phyloP scores from a whole-genome alignment of 352 stramenopile genomes.

The Peronosclerospora sorghi region DNA sequence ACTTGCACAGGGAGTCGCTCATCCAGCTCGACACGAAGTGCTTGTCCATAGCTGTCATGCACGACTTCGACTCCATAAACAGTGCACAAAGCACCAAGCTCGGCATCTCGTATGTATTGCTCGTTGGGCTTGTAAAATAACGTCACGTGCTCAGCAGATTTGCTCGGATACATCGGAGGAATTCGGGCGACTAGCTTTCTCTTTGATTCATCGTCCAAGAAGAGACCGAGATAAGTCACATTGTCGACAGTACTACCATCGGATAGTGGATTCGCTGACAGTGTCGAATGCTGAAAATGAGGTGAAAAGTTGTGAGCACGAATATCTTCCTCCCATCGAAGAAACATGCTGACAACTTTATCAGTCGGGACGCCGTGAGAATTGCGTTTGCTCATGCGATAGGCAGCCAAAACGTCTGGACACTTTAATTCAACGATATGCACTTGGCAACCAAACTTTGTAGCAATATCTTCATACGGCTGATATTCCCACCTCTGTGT shows the following conservation, averaged over 20 bases:
- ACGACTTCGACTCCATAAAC: slow-evolving; percentile 31
- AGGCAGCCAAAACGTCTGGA: slow-evolving; percentile 28
- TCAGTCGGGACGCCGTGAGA: slow-evolving; percentile 46
- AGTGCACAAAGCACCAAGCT: slow-evolving; percentile 29
- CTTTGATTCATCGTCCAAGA: slow-evolving; percentile 26
- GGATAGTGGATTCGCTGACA: slow-evolving; percentile 41
- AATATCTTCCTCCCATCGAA: slow-evolving; percentile 44
- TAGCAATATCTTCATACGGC: slow-evolving; percentile 32
- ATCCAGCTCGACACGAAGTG: slow-evolving; percentile 38
- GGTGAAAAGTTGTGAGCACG: slow-evolving; percentile 28
- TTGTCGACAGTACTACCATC: slow-evolving; percentile 23
- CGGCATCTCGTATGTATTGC: slow-evolving; percentile 32
- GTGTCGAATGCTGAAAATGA: slow-evolving; percentile 31
- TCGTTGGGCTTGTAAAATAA: slow-evolving; percentile 49
- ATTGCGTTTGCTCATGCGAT: slow-evolving; percentile 50
- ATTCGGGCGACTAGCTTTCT: slow-evolving; percentile 25
- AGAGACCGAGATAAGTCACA: slow-evolving; percentile 46
- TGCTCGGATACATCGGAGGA: slow-evolving; percentile 20
- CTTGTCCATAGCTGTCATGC: slow-evolving; percentile 32
- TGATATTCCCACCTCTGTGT: slow-evolving; percentile 65
- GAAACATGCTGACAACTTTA: slow-evolving; percentile 64
- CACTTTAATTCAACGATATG: slow-evolving; percentile 52
- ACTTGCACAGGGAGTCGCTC: slow-evolving; percentile 22
- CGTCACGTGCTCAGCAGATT: slow-evolving; percentile 53
- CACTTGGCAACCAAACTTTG: slow-evolving; percentile 13